Base-by-base conservation (phyloP, 306 rosid genomes). In the Chamaecrista fasciculata region DNA sequence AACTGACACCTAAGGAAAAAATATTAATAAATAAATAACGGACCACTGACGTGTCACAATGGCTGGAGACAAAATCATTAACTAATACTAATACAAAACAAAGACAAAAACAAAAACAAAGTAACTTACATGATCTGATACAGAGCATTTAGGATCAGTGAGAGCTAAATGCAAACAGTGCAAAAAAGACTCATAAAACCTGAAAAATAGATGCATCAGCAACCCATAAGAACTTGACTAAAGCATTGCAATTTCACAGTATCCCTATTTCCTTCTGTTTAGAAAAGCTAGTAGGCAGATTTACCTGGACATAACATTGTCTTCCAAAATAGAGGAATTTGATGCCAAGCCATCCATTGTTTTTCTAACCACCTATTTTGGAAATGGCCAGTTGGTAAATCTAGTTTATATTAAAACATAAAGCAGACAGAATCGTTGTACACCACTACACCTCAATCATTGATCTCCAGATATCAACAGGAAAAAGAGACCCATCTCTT, bases 121-220 rank as follows among this genome's bases (percentile, higher is more conserved):
- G 58, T 64, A 50, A 69, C 97, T 83, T 85, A 94, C 99, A 71
- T 94, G 99, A 78, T 86, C 95, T 9, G 97, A 85, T 67, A 88
- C 86, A 66, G 88, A 70, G 80, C 84, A 79, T 76, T 88, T 94
- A 44, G 82, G 73, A 81, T 91, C 89, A 46, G 67, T 52, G 16
- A 94, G 84, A 80, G 83, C 84, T 77, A 86, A 84, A 84, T 94
- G 99, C 73, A 94, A 80, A 78, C 87, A 87, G 59, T 66, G 65
- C 75, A 94, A 71, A 57, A 94, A 85, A 65, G 96, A 89, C 46
- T 79, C 82, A 82, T 91, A 91, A 78, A 83, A 94, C 92, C 98
- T 94, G 80, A 77, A 82, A 53, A 72, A 46, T 56, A 78, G 49
- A 83, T 81, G 70, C 39, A 15, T 48, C 60, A 58, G 70, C 33